Evolutionary conservation across 148 eudicot species (phyloP), one percentile per base, ranked within the genome.

Genomic region (Simmondsia chinensis): DNA sequence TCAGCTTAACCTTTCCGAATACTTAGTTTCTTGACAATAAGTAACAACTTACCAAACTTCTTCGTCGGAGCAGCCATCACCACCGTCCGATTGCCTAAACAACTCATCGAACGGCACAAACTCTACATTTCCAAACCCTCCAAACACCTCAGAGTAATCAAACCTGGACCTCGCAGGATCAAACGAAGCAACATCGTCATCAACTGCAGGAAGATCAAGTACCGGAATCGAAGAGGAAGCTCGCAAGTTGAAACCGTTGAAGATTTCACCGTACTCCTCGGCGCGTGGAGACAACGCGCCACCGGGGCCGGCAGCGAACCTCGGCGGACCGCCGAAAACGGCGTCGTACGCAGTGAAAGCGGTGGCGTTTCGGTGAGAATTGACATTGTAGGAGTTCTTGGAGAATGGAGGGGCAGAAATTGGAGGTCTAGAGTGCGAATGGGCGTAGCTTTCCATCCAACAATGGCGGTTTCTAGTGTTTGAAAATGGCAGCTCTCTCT

Each of bases 261-360:
- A 91, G 51, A 91, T 86, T 75, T 91, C 99, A 20, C 66, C 35
- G 59, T 91, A 91, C 64, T 91, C 95, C 22, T 82, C 77, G 13
- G 69, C 52, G 9, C 89, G 75, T 5, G 99, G 95, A 16, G 95
- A 80, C 23, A 82, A 62, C 6, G 87, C 43, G 14, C 73, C 7
- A 3, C n/a, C n/a, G n/a, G 51, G 26, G 1, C 52, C 58, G 9
- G 58, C 50, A 9, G 79, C 62, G 37, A 59, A 72, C 56, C 57
- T 75, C 0, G 82, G 85, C 20, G 74, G 71, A 9, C 79, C 85
- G 14, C 80, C 76, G 57, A 89, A 84, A 36, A 84, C 87, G 65
- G 78, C 97, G 64, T 89, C 93, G 80, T 89, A 89, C 0, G 72
- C 61, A 43, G 72, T 54, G 34, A 66, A 66, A 45, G 59, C 67